Evolutionary conservation across 306 rosid genomes (phyloP).

Genomic region (Sindora glabra): DNA sequence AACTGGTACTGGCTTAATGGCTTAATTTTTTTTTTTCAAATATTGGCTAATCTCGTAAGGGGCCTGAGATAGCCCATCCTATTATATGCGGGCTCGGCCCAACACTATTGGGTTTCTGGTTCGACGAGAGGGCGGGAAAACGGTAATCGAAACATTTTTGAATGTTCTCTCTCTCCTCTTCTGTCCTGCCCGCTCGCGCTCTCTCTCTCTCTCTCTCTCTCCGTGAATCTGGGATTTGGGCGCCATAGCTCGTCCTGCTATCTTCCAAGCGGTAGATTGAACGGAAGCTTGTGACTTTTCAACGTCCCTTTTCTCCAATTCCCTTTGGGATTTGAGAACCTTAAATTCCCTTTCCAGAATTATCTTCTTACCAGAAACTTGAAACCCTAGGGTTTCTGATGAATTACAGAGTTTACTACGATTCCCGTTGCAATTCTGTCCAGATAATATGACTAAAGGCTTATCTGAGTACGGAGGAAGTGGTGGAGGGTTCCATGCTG

Average conservation of each 20-base stretch:
- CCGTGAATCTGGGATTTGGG: neutral
- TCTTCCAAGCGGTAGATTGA: neutral
- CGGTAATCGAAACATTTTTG: slow-evolving; percentile 17
- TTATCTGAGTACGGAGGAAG: slow-evolving; percentile 29
- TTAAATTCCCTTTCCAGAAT: neutral
- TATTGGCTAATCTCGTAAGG: too few species aligned
- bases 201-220: neutral
- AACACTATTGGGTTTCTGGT: too few species aligned
- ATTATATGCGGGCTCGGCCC: neutral
- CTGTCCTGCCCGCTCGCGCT: neutral
- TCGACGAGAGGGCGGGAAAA: slow-evolving; percentile 48
- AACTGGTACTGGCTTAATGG: too few species aligned
- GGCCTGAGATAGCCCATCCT: neutral
- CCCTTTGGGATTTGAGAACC: slow-evolving; percentile 10
- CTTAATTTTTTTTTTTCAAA: too few species aligned
- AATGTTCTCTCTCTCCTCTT: neutral
- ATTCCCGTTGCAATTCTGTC: neutral
- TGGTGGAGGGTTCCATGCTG: slow-evolving; percentile 42
- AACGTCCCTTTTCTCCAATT: neutral
- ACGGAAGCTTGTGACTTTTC: slow-evolving; percentile 7
- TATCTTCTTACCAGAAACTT: neutral
- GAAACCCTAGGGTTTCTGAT: slow-evolving; percentile 36
- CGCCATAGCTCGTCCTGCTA: neutral
- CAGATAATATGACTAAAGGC: slow-evolving; percentile 42
- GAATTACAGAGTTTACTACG: slow-evolving; percentile 15